Evolutionary conservation across 2,329 filamentous ascomycete species (phyloP).

Genomic region (Mariannaea sp.): DNA sequence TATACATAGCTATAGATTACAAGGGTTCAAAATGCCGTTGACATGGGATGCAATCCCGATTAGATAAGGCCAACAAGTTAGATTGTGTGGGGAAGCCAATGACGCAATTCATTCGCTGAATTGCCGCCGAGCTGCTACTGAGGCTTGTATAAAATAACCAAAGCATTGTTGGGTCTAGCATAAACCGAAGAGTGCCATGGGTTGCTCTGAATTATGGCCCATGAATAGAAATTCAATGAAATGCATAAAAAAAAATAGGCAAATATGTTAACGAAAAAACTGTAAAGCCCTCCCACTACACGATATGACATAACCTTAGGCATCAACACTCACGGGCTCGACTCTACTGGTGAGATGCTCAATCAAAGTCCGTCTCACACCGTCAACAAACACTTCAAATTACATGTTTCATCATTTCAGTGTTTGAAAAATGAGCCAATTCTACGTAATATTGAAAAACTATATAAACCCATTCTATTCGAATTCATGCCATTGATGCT

Average conservation of each 20-base stretch:
- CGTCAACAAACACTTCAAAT: too few relatives aligned
- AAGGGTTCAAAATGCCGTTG: too few relatives aligned
- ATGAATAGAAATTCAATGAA: too few relatives aligned
- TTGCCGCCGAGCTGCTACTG: not conserved
- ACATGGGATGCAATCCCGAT: too few relatives aligned
- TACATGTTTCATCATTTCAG: too few relatives aligned
- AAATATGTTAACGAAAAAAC: too few relatives aligned
- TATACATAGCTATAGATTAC: too few relatives aligned
- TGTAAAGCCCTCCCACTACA: too few relatives aligned
- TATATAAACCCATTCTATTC: constrained; percentile 4
- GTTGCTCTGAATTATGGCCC: too few relatives aligned
- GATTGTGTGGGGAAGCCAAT: not conserved
- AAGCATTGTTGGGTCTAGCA: constrained; percentile 1
- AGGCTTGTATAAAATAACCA: not conserved
- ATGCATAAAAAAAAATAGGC: too few relatives aligned
- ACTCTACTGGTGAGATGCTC: not conserved
- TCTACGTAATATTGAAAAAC: not conserved
- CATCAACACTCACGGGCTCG: not conserved
- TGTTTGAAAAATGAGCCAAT: too few relatives aligned
- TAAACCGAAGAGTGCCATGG: constrained; percentile 1
- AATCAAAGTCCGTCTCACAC: too few relatives aligned
- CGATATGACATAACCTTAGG: not conserved
- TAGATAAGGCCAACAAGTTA: constrained; percentile 1
- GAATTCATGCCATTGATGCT: constrained; percentile 7
- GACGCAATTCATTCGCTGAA: constrained; percentile 9